Percentiles rank a stretch among this genome's conserved stretches.
Evolutionary conservation across 1,284 basidiomycete genomes (phyloP).

Genomic region (Singerocomus rubriflavus): DNA sequence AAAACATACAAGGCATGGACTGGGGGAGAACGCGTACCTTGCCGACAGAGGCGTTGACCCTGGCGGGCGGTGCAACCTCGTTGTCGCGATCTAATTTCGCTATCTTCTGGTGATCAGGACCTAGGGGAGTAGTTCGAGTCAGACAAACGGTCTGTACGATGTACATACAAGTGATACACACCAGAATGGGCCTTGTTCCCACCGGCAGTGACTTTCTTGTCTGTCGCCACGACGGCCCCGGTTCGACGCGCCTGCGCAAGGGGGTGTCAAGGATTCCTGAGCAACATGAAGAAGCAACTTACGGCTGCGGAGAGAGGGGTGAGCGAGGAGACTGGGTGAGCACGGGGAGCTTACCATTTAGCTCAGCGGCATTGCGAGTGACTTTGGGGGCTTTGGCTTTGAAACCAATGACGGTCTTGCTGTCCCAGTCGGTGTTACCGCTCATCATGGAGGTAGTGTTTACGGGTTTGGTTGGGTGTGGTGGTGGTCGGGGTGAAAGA

Average conservation of each 20-base stretch:
- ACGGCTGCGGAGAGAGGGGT: conserved; percentile 41
- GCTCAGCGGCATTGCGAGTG: conserved; percentile 60
- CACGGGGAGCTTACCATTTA: conserved; percentile 57
- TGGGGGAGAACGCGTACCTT: conserved; percentile 49
- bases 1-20: neutral
- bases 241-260: conserved; percentile 58
- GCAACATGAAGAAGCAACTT: conserved; percentile 27
- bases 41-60: conserved; percentile 77
- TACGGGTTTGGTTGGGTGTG: neutral
- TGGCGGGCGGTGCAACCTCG: conserved; percentile 92
- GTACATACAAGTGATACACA: conserved; percentile 32
- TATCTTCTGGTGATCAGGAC: conserved; percentile 90
- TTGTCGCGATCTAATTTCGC: conserved; percentile 94
- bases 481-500: conserved; percentile 16
- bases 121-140: conserved; percentile 35
- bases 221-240: conserved; percentile 72
- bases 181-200: conserved; percentile 73
- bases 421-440: conserved; percentile 64
- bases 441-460: conserved; percentile 40
- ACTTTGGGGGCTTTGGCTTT: conserved; percentile 71
- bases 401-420: conserved; percentile 73
- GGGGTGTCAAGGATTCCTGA: neutral
- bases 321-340: neutral
- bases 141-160: conserved; percentile 1
- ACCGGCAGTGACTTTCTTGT: conserved; percentile 69